A percentile compares a stretch with the other conserved stretches of the same genome.
These are phyloP conservation scores for Myriosclerotinia scirpicola DNA, from an alignment of 2,329 filamentous ascomycete species.

Conservation along the genomic window DNA sequence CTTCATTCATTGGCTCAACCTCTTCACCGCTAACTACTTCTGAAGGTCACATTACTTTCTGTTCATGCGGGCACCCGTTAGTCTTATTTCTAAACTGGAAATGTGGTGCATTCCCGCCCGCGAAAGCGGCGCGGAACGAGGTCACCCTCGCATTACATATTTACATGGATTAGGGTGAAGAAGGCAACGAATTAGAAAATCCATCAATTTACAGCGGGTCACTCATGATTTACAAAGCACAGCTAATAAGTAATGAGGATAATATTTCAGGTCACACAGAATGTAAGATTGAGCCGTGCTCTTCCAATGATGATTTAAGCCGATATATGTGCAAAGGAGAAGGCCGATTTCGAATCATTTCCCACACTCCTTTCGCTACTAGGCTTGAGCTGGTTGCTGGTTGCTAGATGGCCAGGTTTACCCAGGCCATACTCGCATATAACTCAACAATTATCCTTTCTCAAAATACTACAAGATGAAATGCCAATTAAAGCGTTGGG, in stretches of 20 bases:
- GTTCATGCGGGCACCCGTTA: conserved; percentile 38
- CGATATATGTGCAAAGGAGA: too few relatives aligned
- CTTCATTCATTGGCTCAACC: conserved; percentile 9
- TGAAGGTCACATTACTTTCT: conserved; percentile 35
- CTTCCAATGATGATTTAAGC: too few relatives aligned
- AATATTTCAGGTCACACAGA: not conserved
- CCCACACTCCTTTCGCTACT: not conserved
- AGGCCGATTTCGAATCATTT: not conserved
- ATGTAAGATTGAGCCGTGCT: conserved; percentile 10
- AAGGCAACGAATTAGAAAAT: not conserved
- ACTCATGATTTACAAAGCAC: not conserved
- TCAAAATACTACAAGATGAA: not conserved
- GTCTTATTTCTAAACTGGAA: conserved; percentile 30
- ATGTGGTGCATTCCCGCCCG: conserved; percentile 34
- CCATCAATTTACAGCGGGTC: not conserved
- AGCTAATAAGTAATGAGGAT: not conserved
- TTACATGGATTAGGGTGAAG: conserved; percentile 9
- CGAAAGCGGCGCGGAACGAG: conserved; percentile 37
- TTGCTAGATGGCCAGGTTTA: not conserved
- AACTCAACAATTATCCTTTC: not conserved
- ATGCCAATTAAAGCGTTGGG: not conserved
- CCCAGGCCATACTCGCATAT: not conserved
- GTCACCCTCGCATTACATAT: conserved; percentile 24
- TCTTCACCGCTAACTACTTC: conserved; percentile 30
- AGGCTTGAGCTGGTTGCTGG: not conserved